phyloP scores from a whole-genome alignment of 1,284 basidiomycete species.

The Hemileia vastatrix region DNA sequence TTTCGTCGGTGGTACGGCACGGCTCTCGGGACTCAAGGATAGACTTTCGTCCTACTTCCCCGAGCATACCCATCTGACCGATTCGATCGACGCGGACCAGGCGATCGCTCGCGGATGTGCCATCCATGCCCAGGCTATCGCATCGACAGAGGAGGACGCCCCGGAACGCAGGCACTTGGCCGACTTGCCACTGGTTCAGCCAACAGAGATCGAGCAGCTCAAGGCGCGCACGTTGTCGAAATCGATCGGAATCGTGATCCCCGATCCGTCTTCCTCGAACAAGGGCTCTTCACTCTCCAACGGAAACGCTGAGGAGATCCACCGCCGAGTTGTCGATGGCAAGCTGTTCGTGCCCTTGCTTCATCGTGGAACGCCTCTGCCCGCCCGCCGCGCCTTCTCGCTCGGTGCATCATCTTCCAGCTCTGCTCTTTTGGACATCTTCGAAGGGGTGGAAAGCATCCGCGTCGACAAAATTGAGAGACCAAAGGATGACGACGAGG shows the following conservation, averaged over 20 bases:
- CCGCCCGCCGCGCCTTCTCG: slow-evolving; percentile 60
- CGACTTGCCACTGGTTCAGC: slow-evolving; percentile 50
- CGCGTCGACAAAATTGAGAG: slow-evolving; percentile 68
- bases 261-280: too few species aligned
- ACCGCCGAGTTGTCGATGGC: too few species aligned
- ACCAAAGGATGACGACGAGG: slow-evolving; percentile 45
- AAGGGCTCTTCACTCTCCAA: slow-evolving; percentile 46
- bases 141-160: slow-evolving; percentile 49
- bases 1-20: slow-evolving; percentile 77
- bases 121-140: slow-evolving; percentile 66
- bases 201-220: too few species aligned
- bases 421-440: slow-evolving; percentile 52
- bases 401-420: slow-evolving; percentile 58
- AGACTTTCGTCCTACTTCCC: slow-evolving; percentile 60
- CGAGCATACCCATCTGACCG: slow-evolving; percentile 53
- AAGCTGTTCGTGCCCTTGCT: too few species aligned
- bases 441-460: slow-evolving; percentile 80
- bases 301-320: slow-evolving; percentile 32
- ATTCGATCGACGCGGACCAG: slow-evolving; percentile 69
- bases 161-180: slow-evolving; percentile 46
- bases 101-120: slow-evolving; percentile 81
- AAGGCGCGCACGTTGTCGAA: too few species aligned
- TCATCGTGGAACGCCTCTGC: too few species aligned
- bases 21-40: slow-evolving; percentile 72
- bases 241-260: slow-evolving; percentile 71